Conservation (phyloP, 2,329 filamentous ascomycete genomes). For the Grosmannia serpens region DNA sequence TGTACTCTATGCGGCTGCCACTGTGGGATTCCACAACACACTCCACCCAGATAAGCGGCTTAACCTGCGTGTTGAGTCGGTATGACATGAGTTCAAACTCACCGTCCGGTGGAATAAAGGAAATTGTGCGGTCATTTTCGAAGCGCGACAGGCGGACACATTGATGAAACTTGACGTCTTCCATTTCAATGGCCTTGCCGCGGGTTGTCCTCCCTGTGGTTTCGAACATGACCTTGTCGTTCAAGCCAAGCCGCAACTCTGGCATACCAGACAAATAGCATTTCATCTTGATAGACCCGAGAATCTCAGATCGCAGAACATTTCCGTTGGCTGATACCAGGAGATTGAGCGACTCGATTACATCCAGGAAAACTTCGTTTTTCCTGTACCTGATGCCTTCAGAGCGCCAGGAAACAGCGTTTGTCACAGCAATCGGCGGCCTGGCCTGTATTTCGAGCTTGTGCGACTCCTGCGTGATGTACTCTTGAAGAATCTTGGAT, state of each 20-base stretch:
- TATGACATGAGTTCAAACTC: slow-evolving; percentile 99
- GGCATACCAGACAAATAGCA: slow-evolving; percentile 98
- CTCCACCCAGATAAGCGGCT: slow-evolving; percentile 97
- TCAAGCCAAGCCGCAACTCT: slow-evolving; percentile 82
- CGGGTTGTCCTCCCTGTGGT: slow-evolving; percentile 87
- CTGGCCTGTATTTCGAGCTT: slow-evolving; percentile 95
- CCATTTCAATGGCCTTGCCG: slow-evolving; percentile 98
- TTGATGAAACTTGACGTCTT: slow-evolving; percentile 99
- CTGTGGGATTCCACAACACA: slow-evolving; percentile 95
- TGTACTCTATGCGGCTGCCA: slow-evolving; percentile 92
- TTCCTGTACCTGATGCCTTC: slow-evolving; percentile 98
- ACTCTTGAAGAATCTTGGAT: slow-evolving; percentile 96
- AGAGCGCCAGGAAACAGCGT: slow-evolving; percentile 94
- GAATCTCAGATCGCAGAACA: slow-evolving; percentile 88
- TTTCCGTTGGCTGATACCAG: slow-evolving; percentile 91
- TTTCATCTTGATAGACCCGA: slow-evolving; percentile 98
- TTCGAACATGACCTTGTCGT: slow-evolving; percentile 99
- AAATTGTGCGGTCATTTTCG: slow-evolving; percentile 97
- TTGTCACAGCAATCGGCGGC: slow-evolving; percentile 94
- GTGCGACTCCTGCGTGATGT: slow-evolving; percentile 98
- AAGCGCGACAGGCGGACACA: slow-evolving; percentile 92
- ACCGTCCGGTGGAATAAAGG: slow-evolving; percentile 95
- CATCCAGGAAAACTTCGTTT: slow-evolving; percentile 98
- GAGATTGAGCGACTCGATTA: slow-evolving; percentile 91
- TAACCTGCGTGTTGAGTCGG: slow-evolving; percentile 95